Base-by-base conservation (phyloP, 1,139 yeast species). In the Pichia sp. region DNA sequence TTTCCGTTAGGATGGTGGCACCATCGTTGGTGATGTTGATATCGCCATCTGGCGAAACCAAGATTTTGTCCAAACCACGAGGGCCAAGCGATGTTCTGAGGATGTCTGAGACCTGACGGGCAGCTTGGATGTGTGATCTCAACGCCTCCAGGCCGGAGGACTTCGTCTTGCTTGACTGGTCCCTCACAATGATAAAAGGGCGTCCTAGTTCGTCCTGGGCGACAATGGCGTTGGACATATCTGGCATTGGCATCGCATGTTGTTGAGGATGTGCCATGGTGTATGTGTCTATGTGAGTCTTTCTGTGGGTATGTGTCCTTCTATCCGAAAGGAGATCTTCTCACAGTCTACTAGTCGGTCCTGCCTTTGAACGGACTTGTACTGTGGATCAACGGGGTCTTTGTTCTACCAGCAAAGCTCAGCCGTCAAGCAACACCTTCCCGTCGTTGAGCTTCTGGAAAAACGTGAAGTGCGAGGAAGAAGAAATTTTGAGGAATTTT, bases 121-220 rank as follows among this genome's bases (percentile, higher is more conserved):
- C 99, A 43, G 99, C 99, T 59, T 91, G 78, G 57, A 95, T 92
- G 71, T 95, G 98, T 33, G 91, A 85, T 73, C 90, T 93, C 66
- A 95, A 90, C 44, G 99, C 99, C 64, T 95, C 99, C 57, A 87
- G 73, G 24, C 99, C 99, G 66, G 90, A 97, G 53, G 87, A 84
- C 73, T 96, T 84, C 71, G 90, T 87, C 73, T 95, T 95, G 64
- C 83, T 83, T 30, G 97, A 98, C 73, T 95, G 99, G 72, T 95
- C 99, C 71, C 95, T 83, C 55, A 95, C 99, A 70, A 95, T 93
- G 67, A 95, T 92, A 70, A 95, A 90, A 20, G 99, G 99, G 73
- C 98, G 85, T 34, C 99, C 99, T 92, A 88, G 90, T 73, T 95
- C 99, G 71, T 95, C 99, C 73, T 93, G 98, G 6, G 99, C 98